Conservation (phyloP, 2,329 filamentous ascomycete species). For the Amylocarpus encephaloides region DNA sequence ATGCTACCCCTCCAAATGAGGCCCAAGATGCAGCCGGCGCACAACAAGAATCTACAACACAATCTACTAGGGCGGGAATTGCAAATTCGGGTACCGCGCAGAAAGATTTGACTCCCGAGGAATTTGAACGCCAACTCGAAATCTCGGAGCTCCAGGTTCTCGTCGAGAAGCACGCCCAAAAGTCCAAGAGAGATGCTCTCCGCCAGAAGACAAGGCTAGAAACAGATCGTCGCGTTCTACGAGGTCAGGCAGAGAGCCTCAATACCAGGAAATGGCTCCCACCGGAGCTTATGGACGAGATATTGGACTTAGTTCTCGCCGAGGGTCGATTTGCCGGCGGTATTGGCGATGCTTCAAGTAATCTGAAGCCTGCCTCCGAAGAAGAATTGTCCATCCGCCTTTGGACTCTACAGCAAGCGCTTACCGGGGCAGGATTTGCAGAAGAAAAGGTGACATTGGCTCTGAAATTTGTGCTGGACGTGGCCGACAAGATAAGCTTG, state of each 20-base stretch:
- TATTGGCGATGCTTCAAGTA: slow-evolving; percentile 27
- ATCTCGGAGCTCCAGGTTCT: slow-evolving; percentile 83
- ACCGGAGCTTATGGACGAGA: slow-evolving; percentile 67
- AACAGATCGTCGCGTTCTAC: slow-evolving; percentile 77
- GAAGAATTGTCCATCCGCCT: slow-evolving; percentile 74
- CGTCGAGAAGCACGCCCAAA: slow-evolving; percentile 76
- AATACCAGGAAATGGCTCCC: slow-evolving; percentile 74
- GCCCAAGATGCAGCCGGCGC: slow-evolving; percentile 9
- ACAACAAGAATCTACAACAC: slow-evolving; percentile 10
- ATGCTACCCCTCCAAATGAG: slow-evolving; percentile 15
- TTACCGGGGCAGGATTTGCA: slow-evolving; percentile 64
- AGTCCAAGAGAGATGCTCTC: slow-evolving; percentile 70
- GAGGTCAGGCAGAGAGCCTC: slow-evolving; percentile 68
- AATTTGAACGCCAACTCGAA: slow-evolving; percentile 84
- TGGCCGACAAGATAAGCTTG: slow-evolving; percentile 54
- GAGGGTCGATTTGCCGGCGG: slow-evolving; percentile 51
- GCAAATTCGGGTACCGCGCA: slow-evolving; percentile 3
- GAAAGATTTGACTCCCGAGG: slow-evolving; percentile 67
- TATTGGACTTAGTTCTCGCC: slow-evolving; percentile 65
- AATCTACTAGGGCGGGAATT: slow-evolving; percentile 11
- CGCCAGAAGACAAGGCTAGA: slow-evolving; percentile 73
- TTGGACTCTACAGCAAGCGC: slow-evolving; percentile 75
- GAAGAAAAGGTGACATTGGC: slow-evolving; percentile 55
- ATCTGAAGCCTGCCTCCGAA: slow-evolving; percentile 53
- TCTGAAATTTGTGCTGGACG: slow-evolving; percentile 60